Base-by-base conservation (phyloP, 768 basidiomycete species). In the Boletus tomentosulus region DNA sequence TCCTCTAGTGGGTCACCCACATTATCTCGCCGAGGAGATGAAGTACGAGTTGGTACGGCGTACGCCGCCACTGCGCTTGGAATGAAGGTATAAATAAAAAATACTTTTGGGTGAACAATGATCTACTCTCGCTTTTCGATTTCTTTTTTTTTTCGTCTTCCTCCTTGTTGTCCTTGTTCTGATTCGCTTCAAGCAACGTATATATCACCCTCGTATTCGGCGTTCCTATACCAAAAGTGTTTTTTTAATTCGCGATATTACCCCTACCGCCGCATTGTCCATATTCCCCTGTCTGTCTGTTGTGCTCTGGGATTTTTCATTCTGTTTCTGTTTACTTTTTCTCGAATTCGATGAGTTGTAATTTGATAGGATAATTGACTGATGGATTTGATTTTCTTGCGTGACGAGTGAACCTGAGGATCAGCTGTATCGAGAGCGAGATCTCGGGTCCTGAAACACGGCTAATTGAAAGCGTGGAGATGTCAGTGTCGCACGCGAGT, bases 41-140 rank as follows among this genome's bases (percentile, higher is more conserved):
- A 77, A 73, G 71, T 76, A 74, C 73, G 75, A 72, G 74, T 72
- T 64, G 54, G 72, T 71, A 64, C 77, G 53, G 48, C 64, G 57
- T 76, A 77, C 75, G 47, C 78, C 72, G 30, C 77, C 71, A 62
- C 74, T 74, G 69, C 73, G 60, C 64, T 76, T 73, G 78, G 78
- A 75, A 76, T 79, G 77, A 78, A 74, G 58, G 78, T 73, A 6
- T 76, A 37, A 53, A 34, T 27, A 44, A 57, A 56, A 53, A 51
- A 54, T 31, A 27, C 57, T 22, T 30, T 34, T 34, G 31, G 30
- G 34, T 51, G 60, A 58, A 54, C 60, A 22, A n/a, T 39, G n/a
- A 16, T 38, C 37, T 38, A 4, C 12, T 3, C 30, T 6, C 30
- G 30, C 12, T 3, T 38, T 38, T 38, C 12, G 13, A 12, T 38